These are phyloP conservation scores for Xylaria sp. DNA, from an alignment of 2,329 filamentous ascomycete genomes.

Conservation along the genomic window DNA sequence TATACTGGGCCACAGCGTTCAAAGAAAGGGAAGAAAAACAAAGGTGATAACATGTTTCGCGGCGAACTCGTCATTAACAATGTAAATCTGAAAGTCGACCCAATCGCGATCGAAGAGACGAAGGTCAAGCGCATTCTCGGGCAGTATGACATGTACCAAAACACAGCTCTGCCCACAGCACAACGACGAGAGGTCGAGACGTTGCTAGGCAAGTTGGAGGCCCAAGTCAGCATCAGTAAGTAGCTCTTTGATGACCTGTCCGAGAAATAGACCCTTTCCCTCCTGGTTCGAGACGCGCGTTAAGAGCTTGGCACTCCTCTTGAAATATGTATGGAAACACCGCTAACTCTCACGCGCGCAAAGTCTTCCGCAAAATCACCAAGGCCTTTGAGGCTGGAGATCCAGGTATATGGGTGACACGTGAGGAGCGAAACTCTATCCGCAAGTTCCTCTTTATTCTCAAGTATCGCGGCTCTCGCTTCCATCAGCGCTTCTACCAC, in stretches of 20 bases:
- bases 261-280: no score
- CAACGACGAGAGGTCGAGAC: slow-evolving; percentile 43
- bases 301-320: not conserved
- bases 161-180: slow-evolving; percentile 35
- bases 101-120: slow-evolving; percentile 37
- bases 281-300: not conserved
- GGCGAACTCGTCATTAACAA: slow-evolving; percentile 45
- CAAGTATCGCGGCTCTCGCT: slow-evolving; percentile 55
- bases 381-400: slow-evolving; percentile 36
- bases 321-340: not conserved
- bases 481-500: slow-evolving; percentile 50
- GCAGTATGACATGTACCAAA: slow-evolving; percentile 45
- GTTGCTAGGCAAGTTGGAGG: slow-evolving; percentile 45
- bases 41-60: slow-evolving; percentile 33
- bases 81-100: slow-evolving; percentile 39
- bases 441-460: slow-evolving; percentile 60
- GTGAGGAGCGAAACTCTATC: slow-evolving; percentile 48
- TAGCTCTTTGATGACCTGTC: not conserved
- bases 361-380: slow-evolving; percentile 38
- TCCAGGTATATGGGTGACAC: slow-evolving; percentile 34
- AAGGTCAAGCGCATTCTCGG: slow-evolving; percentile 43
- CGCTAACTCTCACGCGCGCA: not conserved
- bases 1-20: slow-evolving; percentile 31
- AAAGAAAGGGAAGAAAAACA: slow-evolving; percentile 29
- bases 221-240: slow-evolving; percentile 32